Evolutionary conservation across 108 stramenopile species (phyloP).

Genomic region (Skeletonema marinoi): DNA sequence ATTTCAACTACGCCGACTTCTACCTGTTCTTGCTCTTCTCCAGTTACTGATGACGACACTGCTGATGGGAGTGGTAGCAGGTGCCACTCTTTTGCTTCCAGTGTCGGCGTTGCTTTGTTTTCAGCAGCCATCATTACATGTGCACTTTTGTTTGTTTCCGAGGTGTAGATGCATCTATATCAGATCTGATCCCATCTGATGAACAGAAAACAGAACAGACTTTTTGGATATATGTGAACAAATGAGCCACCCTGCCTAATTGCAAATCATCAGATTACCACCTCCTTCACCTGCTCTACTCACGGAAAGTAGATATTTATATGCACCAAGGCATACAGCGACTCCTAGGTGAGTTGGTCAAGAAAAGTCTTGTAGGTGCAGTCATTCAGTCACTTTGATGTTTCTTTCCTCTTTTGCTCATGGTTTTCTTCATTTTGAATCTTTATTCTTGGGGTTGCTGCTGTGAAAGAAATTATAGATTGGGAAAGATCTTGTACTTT

Average conservation of each 20-base stretch:
- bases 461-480: no score
- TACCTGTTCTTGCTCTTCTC: constrained; percentile 12
- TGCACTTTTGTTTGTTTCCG: no score
- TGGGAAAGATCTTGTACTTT: no score
- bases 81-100: neutral
- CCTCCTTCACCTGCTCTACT: no score
- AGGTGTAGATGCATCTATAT: no score
- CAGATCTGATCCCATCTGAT: no score
- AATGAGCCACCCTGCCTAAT: no score
- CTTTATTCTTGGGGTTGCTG: no score
- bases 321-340: no score
- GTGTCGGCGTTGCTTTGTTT: neutral
- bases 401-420: no score
- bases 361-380: neutral
- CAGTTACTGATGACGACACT: neutral
- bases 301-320: no score
- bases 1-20: constrained; percentile 33
- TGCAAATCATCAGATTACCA: no score
- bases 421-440: neutral
- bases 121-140: neutral
- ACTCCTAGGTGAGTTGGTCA: neutral
- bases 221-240: neutral
- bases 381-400: neutral
- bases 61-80: neutral
- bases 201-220: neutral